These are phyloP conservation scores for Aspergillus homomorphus DNA, from an alignment of 495 filamentous ascomycete species.

Conservation along the genomic window DNA sequence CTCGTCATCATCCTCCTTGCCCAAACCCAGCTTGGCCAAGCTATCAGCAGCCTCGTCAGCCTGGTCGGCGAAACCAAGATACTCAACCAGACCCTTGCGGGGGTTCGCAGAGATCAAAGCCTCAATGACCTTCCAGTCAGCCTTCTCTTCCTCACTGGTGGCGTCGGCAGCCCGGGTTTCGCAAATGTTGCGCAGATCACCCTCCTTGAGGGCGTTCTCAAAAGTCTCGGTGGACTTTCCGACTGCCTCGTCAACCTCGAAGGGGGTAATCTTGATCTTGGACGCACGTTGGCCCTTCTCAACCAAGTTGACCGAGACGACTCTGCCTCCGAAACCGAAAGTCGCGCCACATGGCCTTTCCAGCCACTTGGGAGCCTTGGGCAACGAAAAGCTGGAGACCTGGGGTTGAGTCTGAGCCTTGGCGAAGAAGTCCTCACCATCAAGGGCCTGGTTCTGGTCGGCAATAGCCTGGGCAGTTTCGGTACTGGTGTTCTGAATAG, in stretches of 20 bases:
- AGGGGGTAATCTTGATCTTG: conserved; percentile 76
- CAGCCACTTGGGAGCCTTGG: conserved; percentile 86
- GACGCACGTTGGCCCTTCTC: conserved; percentile 64
- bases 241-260: conserved; percentile 84
- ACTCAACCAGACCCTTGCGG: conserved; percentile 74
- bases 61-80: conserved; percentile 76
- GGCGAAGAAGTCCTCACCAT: conserved; percentile 96
- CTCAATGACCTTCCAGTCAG: conserved; percentile 91
- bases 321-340: conserved; percentile 94
- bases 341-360: conserved; percentile 81
- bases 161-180: conserved; percentile 71
- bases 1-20: conserved; percentile 38
- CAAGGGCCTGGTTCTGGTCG: conserved; percentile 64
- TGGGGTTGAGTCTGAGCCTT: conserved; percentile 89
- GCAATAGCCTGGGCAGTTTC: conserved; percentile 47
- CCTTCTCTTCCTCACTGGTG: conserved; percentile 82
- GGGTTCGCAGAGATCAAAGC: conserved; percentile 80
- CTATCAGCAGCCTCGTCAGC: conserved; percentile 49
- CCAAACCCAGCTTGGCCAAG: conserved; percentile 43
- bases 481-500: conserved; percentile 78
- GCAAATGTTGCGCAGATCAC: conserved; percentile 75
- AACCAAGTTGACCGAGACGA: conserved; percentile 70
- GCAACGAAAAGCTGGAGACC: conserved; percentile 79
- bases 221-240: conserved; percentile 82
- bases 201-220: conserved; percentile 73